Base-by-base conservation (phyloP, 2,329 filamentous ascomycete species). In the Verticillium longisporum region DNA sequence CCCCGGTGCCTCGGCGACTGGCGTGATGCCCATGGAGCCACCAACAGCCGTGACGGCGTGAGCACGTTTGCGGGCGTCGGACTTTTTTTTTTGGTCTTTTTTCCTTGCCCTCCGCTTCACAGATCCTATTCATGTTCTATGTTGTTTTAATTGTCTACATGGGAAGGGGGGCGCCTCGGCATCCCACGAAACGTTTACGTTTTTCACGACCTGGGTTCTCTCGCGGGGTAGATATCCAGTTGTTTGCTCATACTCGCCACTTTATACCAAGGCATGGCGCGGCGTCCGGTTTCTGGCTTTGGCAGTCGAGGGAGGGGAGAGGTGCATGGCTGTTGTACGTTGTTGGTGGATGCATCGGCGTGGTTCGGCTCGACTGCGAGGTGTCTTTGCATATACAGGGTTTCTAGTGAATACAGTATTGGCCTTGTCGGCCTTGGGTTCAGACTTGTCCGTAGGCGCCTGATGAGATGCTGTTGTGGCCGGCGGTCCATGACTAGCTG, bases 241-340 rank as follows among this genome's bases (percentile, higher is more conserved):
- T 55, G 31, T 57, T 34, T 37, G 31, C 26, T 45, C 37, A 36
- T 37, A 45, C 36, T 37, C 56, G 55, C 45, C 26, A 60, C 21
- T 60, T 61, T 62, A 64, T 62, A 65, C 62, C 63, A 62, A 61
- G 63, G 61, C 63, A 65, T 65, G 62, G 63, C 63, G 62, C 62
- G 63, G 63, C 62, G 63, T 65, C 62, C 54, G 41, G 45, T 26
- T 50, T 50, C n/a, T 26, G 45, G 45, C 45, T 50, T n/a, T 10
- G 45, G 45, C 15, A n/a, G 7, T n/a, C n/a, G 6, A 11, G 41
- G 45, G 38, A 9, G 38, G n/a, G n/a, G 38, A 26, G 18, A 50
- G 45, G n/a, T 11, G 45, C 45, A 50, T 50, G 45, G 45, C 9
- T 50, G 18, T 50, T 18, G 18, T 45, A n/a, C n/a, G 18, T 50